These are phyloP conservation scores for Fomes fomentarius DNA, from an alignment of 1,284 basidiomycete genomes.

Conservation along the genomic window DNA sequence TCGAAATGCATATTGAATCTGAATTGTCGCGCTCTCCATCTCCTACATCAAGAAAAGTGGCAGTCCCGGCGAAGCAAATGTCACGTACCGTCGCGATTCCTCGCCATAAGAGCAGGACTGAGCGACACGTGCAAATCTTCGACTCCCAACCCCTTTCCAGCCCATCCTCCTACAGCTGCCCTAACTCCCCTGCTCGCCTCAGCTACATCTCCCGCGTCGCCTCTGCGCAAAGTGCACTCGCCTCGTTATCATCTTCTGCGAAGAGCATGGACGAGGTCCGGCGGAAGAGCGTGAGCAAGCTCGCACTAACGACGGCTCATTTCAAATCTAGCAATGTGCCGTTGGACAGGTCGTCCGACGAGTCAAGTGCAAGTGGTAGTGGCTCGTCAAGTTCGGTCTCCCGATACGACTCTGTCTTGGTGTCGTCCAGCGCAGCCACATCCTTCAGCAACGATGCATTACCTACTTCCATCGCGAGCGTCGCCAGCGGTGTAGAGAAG, in stretches of 20 bases:
- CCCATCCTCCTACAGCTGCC: conserved; percentile 44
- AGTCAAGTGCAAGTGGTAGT: conserved; percentile 29
- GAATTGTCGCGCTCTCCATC: conserved; percentile 68
- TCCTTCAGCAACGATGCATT: conserved; percentile 32
- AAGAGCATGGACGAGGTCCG: conserved; percentile 20
- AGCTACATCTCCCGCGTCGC: conserved; percentile 39
- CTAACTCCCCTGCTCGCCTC: conserved; percentile 40
- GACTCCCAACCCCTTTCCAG: conserved; percentile 71
- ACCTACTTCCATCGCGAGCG: conserved; percentile 38
- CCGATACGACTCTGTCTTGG: conserved; percentile 17
- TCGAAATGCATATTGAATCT: conserved; percentile 68
- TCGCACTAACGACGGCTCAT: conserved; percentile 13
- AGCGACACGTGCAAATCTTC: conserved; percentile 76
- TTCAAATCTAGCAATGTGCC: conserved; percentile 20
- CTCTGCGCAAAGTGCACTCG: conserved; percentile 28
- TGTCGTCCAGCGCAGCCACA: conserved; percentile 30
- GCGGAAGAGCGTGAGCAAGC: conserved; percentile 16
- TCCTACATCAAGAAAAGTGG: conserved; percentile 72
- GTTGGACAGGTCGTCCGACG: conserved; percentile 27
- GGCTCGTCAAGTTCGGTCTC: conserved; percentile 14
- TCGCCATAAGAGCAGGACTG: conserved; percentile 46
- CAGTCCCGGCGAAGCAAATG: conserved; percentile 61
- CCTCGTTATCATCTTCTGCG: conserved; percentile 19
- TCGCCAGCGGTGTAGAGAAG: conserved; percentile 29
- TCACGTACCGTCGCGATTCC: conserved; percentile 61